Conservation (phyloP, 768 basidiomycete genomes). For the Tylopilus rubrobrunneus region DNA sequence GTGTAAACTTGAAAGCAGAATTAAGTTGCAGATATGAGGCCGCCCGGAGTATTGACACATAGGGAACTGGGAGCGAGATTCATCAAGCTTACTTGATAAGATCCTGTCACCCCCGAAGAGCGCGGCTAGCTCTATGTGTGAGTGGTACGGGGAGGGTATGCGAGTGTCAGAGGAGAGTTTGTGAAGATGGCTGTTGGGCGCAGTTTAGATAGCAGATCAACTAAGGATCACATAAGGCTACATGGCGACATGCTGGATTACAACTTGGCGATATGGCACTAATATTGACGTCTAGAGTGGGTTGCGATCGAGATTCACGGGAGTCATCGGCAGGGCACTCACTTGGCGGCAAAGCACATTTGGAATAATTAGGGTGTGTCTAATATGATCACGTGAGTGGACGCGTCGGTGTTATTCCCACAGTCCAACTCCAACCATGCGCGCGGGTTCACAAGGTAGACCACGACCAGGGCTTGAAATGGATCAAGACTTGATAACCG, state of each 20-base stretch:
- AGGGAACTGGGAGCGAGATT: conserved; percentile 3
- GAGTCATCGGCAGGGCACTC: not conserved
- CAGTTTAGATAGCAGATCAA: conserved; percentile 2
- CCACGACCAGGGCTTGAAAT: conserved; percentile 8
- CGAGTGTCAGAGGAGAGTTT: not conserved
- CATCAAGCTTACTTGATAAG: conserved; percentile 9
- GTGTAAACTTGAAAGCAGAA: not conserved
- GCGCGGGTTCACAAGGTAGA: not conserved
- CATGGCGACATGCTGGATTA: conserved; percentile 12
- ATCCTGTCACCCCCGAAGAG: not conserved
- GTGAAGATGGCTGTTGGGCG: conserved; percentile 1
- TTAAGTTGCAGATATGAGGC: conserved; percentile 8
- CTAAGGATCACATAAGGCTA: conserved; percentile 9
- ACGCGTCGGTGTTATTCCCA: conserved; percentile 29
- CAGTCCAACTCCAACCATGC: conserved; percentile 11
- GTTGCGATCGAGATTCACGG: not conserved
- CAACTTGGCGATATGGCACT: not conserved
- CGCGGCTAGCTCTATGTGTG: not conserved
- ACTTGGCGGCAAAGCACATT: not conserved
- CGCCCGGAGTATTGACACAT: not conserved
- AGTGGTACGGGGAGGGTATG: not conserved
- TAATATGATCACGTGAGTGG: conserved; percentile 22
- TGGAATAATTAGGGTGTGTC: not conserved
- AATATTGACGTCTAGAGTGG: not conserved
- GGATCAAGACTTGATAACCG: conserved; percentile 27